Base-by-base conservation (phyloP, 2,329 filamentous ascomycete genomes). In the Aspergillus tubingensis region DNA sequence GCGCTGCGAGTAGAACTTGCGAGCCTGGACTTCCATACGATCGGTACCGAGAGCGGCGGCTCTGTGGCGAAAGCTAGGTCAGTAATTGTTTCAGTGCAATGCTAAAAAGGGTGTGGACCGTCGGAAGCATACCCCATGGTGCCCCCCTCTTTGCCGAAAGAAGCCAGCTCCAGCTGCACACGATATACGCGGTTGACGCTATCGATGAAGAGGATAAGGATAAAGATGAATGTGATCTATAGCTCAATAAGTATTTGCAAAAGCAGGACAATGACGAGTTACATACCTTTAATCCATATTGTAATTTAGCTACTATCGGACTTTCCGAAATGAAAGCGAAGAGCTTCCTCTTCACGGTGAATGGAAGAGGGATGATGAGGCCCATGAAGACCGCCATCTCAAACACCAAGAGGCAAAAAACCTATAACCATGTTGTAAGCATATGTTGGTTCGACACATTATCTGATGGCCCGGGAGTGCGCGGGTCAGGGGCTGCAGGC, bases 1-100 rank as follows among this genome's bases (percentile, higher is more conserved):
- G 79, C 95, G 93, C 83, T 99, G 94, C 64, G 93, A 96, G 86
- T 99, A 99, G 85, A 99, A 99, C 82, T 99, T 99, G 85, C 95
- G 92, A 67, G 95, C 94, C 80, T 99, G 95, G 55, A 98, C 94
- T 81, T 99, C 95, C 86, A 96, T 92, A 66, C 95, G 94, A 77
- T 98, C 95, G 75, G 91, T 89, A 65, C 95, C 94, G 71, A 97
- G 87, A 62, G 93, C 88, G 54, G 88, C 86, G 59, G 84, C 82
- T 74, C 90, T 87, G 68, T 65, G 7, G 6, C 10, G 30, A 39
- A 41, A 41, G 23, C n/a, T 25, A 25, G 30, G 30, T 30, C 8
- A 44, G 53, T 30, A 44, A 5, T 5, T 43, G 23, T 10, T 13
- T 15, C 41, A 30, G 15, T 38, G 27, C n/a, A 13, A 25, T 8